Conservation (phyloP, 768 basidiomycete species). For the Collybiopsis confluens region DNA sequence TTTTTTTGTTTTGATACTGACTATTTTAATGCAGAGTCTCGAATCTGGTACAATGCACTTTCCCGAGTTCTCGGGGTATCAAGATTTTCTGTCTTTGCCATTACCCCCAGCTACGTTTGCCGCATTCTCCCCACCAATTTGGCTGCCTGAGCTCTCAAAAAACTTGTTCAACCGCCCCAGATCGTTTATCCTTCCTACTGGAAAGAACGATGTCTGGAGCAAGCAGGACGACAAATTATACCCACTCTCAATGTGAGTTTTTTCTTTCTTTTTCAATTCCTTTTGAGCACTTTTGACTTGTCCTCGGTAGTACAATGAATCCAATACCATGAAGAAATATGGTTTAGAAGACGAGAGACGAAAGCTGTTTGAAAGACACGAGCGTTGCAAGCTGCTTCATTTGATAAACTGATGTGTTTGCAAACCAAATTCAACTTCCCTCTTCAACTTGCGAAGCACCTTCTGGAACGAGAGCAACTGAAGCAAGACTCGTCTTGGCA, state of each 20-base stretch:
- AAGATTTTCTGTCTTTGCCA: constrained; percentile 58
- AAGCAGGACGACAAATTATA: constrained; percentile 81
- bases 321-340: constrained; percentile 88
- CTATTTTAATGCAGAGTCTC: constrained; percentile 40
- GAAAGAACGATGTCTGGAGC: constrained; percentile 77
- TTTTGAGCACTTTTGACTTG: too few species aligned
- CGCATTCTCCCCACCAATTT: constrained; percentile 59
- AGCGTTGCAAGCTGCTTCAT: constrained; percentile 81
- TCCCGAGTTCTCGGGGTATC: constrained; percentile 70
- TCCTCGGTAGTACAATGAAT: constrained; percentile 70
- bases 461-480: constrained; percentile 67
- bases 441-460: constrained; percentile 64
- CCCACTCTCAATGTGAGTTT: constrained; percentile 81
- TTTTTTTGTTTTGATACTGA: constrained; percentile 3
- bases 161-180: constrained; percentile 66
- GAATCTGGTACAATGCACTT: constrained; percentile 60
- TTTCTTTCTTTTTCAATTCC: too few species aligned
- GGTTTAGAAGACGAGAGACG: constrained; percentile 92
- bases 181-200: constrained; percentile 85
- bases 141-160: constrained; percentile 61
- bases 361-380: constrained; percentile 94
- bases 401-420: constrained; percentile 83
- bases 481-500: constrained; percentile 66
- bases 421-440: constrained; percentile 71
- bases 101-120: constrained; percentile 66